Conservation (phyloP, 352 stramenopile genomes). For the Phytophthora sp. region DNA sequence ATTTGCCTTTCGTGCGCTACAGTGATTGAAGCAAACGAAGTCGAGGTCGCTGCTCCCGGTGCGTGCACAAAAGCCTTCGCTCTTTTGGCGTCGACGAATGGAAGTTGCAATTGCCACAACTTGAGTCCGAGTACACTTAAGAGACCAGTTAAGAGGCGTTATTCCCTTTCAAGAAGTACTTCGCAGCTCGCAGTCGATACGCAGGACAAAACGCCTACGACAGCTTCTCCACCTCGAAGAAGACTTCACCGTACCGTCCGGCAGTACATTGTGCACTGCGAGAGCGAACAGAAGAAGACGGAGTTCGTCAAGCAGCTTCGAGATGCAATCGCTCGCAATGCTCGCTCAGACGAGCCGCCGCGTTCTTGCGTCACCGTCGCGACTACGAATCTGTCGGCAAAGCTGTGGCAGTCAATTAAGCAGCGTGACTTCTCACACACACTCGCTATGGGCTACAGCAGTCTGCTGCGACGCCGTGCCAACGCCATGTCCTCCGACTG, state of each 20-base stretch:
- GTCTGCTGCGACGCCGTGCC: slow-evolving; percentile 14
- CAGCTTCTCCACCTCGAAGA: slow-evolving; percentile 19
- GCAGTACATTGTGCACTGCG: slow-evolving; percentile 57
- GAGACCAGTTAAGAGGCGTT: slow-evolving; percentile 37
- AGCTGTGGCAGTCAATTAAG: slow-evolving; percentile 40
- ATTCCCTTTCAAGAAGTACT: slow-evolving; percentile 33
- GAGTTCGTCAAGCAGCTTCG: slow-evolving; percentile 47
- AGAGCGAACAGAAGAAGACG: slow-evolving; percentile 40
- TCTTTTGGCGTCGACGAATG: slow-evolving; percentile 56
- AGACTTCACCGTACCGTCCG: slow-evolving; percentile 40
- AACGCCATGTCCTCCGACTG: slow-evolving; percentile 5
- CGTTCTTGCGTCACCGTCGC: slow-evolving; percentile 8
- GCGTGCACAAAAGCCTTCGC: slow-evolving; percentile 32
- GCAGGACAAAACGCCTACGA: too few species aligned
- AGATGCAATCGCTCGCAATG: slow-evolving; percentile 38
- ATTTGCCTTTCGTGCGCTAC: slow-evolving; percentile 65
- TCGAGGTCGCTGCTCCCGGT: not conserved
- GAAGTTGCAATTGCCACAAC: slow-evolving; percentile 64
- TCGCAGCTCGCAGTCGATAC: slow-evolving; percentile 10
- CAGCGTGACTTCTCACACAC: slow-evolving; percentile 30
- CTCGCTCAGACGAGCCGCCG: slow-evolving; percentile 15
- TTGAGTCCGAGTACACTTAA: slow-evolving; percentile 51
- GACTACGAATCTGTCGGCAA: slow-evolving; percentile 23
- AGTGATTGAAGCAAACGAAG: slow-evolving; percentile 36
- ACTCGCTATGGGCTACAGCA: slow-evolving; percentile 17